These are phyloP conservation scores for Sporothrix phasma DNA, from an alignment of 2,329 filamentous ascomycete genomes.

Conservation along the genomic window DNA sequence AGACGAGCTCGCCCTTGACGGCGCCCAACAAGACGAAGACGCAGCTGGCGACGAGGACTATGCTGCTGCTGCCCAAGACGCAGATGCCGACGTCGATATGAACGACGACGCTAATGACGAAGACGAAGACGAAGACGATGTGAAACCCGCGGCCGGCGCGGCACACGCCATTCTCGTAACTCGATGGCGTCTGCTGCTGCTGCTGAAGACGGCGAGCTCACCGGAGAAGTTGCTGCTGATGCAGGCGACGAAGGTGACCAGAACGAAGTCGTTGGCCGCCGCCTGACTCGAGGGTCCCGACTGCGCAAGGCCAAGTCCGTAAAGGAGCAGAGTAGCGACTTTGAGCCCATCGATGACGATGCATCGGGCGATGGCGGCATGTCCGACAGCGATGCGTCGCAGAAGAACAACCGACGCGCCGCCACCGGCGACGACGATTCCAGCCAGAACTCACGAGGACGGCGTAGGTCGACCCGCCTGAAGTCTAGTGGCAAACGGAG, in stretches of 20 bases:
- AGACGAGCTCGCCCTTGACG: slow-evolving; percentile 4
- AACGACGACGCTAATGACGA: slow-evolving; percentile 28
- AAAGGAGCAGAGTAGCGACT: slow-evolving; percentile 50
- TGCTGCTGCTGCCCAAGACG: slow-evolving; percentile 11
- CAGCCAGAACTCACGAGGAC: slow-evolving; percentile 42
- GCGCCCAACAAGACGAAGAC: slow-evolving; percentile 11
- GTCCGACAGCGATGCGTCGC: slow-evolving; percentile 26
- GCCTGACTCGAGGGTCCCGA: slow-evolving; percentile 38
- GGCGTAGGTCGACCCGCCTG: slow-evolving; percentile 29
- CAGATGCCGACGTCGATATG: slow-evolving; percentile 16
- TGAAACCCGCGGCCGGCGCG: slow-evolving; percentile 32
- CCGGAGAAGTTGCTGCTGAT: not conserved
- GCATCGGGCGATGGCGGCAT: slow-evolving; percentile 47
- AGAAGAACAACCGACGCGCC: slow-evolving; percentile 22
- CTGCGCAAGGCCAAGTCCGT: slow-evolving; percentile 34
- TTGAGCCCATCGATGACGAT: slow-evolving; percentile 46
- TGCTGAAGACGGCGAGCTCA: not conserved
- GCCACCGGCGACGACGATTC: slow-evolving; percentile 32
- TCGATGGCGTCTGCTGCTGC: slow-evolving; percentile 14
- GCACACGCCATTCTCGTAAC: slow-evolving; percentile 6
- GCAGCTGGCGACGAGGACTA: not conserved
- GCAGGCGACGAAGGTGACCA: slow-evolving; percentile 24
- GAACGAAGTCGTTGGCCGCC: slow-evolving; percentile 33
- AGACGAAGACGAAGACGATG: slow-evolving; percentile 21
- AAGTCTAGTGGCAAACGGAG: slow-evolving; percentile 36